phyloP scores from a whole-genome alignment of 768 basidiomycete genomes.

The Hysterangium stoloniferum region DNA sequence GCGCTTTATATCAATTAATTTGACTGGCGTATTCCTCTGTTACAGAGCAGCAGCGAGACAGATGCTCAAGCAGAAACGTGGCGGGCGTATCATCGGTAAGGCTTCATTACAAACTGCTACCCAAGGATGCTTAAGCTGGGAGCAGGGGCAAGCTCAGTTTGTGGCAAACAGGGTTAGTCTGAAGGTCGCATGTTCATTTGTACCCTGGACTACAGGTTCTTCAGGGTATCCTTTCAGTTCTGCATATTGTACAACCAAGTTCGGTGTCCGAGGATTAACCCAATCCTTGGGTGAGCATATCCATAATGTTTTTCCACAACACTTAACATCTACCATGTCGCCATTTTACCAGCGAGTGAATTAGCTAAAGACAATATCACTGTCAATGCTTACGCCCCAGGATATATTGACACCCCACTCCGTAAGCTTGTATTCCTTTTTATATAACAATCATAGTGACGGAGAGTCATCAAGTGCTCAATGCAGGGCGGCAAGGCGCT shows the following conservation, averaged over 20 bases:
- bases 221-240: background rate
- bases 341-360: conserved; percentile 22
- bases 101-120: conserved; percentile 5
- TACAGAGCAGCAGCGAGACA: conserved; percentile 56
- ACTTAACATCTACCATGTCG: background rate
- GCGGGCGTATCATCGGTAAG: conserved; percentile 47
- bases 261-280: conserved; percentile 36
- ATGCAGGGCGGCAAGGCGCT: background rate
- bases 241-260: conserved; percentile 33
- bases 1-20: conserved; percentile 40
- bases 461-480: background rate
- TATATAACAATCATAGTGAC: background rate
- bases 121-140: conserved; percentile 9
- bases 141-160: conserved; percentile 31
- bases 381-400: conserved; percentile 29
- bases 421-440: conserved; percentile 16
- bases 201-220: background rate
- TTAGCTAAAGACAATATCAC: conserved; percentile 25
- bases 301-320: background rate
- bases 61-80: conserved; percentile 47
- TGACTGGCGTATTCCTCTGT: conserved; percentile 50
- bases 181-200: background rate
- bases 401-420: conserved; percentile 24
- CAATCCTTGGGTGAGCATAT: conserved; percentile 21
- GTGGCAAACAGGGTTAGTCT: conserved; percentile 19